Evolutionary conservation across 1,284 basidiomycete genomes (phyloP), one percentile per base, ranked within the genome.

Genomic region (Ceratobasidium sp.): DNA sequence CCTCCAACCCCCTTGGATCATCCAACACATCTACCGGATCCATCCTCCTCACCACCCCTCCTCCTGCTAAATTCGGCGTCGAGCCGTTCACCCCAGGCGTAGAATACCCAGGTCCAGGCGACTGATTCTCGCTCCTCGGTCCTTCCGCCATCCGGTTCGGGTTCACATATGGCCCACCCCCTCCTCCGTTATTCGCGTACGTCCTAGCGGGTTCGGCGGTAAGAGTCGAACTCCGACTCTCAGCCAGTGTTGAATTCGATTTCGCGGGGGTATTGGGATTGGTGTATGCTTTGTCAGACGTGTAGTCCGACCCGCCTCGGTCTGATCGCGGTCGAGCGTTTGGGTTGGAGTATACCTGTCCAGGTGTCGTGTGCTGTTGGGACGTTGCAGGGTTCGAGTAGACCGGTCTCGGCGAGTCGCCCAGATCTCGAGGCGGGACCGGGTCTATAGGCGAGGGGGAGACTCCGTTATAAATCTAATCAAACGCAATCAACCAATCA

Each of bases 1-100:
- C 73, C 7, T 77, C 73, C 53, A 77, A 39, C 73, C 73, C 73
- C 20, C 42, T 10, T 18, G 73, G 73, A 56, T 77, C 73, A 46
- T 66, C 33, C 53, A 77, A 58, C 7, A 77, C 53, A 20, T 77
- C 63, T 1, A 26, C 18, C 63, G 73, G 73, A 46, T 77, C 73
- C 49, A 15, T 13, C 51, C 51, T n/a, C 26, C 73, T 33, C 18
- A 58, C 73, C 23, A 77, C 15, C 18, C 44, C 33, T 33, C 33
- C 55, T n/a, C 28, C 42, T 13, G 33, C 66, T 23, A 73, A 7
- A 46, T 44, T 61, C 55, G 58, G 58, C 3, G 56, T 63, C 44
- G 71, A 40, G 2, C 71, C 58, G 23, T 46, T 28, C 28, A 53
- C 33, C 49, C 64, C 64, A 12, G 46, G 46, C 10, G 20, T 67